Conservation (phyloP, 192 early-diverging fungal genomes). For the Phlyctochytrium planicorne region DNA sequence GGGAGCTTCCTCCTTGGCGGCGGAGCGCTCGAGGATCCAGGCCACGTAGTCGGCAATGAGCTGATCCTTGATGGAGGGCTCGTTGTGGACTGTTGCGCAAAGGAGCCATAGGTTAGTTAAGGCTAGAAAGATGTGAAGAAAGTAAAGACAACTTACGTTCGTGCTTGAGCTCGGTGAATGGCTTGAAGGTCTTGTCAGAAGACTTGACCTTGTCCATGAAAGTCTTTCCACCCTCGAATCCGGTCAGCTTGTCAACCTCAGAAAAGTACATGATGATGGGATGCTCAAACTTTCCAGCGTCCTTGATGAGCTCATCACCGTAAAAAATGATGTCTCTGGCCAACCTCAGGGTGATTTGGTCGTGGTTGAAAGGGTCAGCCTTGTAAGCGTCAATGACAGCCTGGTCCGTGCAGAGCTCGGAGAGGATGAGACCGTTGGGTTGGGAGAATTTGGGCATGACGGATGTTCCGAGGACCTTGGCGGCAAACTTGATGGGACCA, state of each 20-base stretch:
- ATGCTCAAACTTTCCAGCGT: conserved; percentile 3
- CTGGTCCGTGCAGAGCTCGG: conserved; percentile 18
- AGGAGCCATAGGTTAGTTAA: background rate
- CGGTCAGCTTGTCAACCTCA: conserved; percentile 11
- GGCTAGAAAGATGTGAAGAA: no score
- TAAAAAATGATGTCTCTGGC: conserved; percentile 10
- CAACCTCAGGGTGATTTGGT: conserved; percentile 13
- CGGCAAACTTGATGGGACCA: background rate
- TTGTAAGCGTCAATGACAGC: conserved; percentile 8
- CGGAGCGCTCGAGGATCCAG: conserved; percentile 18
- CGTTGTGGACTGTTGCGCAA: conserved; percentile 26
- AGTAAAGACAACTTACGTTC: conserved; percentile 26
- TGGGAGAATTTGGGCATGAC: conserved; percentile 11
- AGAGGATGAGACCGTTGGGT: conserved; percentile 9
- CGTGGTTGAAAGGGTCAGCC: conserved; percentile 21
- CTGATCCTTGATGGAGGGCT: conserved; percentile 14
- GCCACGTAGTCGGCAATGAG: conserved; percentile 24
- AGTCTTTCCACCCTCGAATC: background rate
- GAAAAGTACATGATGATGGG: conserved; percentile 26
- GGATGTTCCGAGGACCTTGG: conserved; percentile 6
- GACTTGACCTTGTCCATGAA: conserved; percentile 8
- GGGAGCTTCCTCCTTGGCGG: background rate
- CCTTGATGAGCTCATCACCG: background rate
- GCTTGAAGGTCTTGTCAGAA: conserved; percentile 15
- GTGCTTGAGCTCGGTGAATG: conserved; percentile 16